Conservation (phyloP, 352 stramenopile genomes). For the Globisporangium recalcitrans region DNA sequence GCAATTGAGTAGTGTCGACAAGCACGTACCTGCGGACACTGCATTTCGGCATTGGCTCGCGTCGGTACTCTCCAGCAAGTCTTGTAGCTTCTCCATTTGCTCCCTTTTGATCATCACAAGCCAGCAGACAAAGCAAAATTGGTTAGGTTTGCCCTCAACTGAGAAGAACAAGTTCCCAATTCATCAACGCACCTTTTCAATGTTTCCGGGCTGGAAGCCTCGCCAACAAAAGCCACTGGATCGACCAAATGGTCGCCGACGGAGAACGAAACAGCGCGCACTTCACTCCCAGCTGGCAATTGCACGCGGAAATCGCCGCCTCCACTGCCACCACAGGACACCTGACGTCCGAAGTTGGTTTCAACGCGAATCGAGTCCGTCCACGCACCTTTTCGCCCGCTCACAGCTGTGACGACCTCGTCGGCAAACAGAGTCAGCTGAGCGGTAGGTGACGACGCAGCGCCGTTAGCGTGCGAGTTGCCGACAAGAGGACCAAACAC, state of each 20-base stretch:
- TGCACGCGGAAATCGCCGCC: slow-evolving; percentile 48
- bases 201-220: neutral
- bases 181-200: slow-evolving; percentile 6
- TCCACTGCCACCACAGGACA: slow-evolving; percentile 54
- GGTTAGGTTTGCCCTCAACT: neutral
- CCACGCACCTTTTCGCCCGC: slow-evolving; percentile 71
- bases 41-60: slow-evolving; percentile 20
- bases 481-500: slow-evolving; percentile 43
- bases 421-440: slow-evolving; percentile 35
- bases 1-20: neutral
- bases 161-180: too few relatives aligned
- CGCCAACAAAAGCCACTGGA: slow-evolving; percentile 39
- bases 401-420: slow-evolving; percentile 45
- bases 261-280: slow-evolving; percentile 57
- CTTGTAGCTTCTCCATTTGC: slow-evolving; percentile 21
- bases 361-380: slow-evolving; percentile 53
- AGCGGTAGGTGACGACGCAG: slow-evolving; percentile 26
- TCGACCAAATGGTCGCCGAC: slow-evolving; percentile 68
- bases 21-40: slow-evolving; percentile 28
- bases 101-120: slow-evolving; percentile 16
- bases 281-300: slow-evolving; percentile 28
- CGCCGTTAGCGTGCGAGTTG: slow-evolving; percentile 33
- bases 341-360: slow-evolving; percentile 60
- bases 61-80: slow-evolving; percentile 17
- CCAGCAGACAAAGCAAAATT: neutral